Conservation (phyloP, 2,329 filamentous ascomycete species). For the Colletotrichum liriopes region DNA sequence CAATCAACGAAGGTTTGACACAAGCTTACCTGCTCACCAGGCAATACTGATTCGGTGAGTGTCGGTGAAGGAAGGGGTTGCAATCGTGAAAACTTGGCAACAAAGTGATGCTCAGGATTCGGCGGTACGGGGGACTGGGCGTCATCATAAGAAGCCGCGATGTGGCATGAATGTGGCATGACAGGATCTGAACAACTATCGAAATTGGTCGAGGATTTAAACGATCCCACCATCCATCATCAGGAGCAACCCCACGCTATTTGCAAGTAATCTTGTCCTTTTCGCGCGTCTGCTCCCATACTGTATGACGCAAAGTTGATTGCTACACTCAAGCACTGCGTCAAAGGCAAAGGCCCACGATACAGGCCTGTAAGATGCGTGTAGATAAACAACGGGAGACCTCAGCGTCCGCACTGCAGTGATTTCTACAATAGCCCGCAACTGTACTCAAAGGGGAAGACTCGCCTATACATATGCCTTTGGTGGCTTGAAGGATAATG, state of each 20-base stretch:
- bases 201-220: background rate
- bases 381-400: background rate
- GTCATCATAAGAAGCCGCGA: background rate
- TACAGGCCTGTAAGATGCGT: background rate
- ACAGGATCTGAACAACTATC: background rate
- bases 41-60: background rate
- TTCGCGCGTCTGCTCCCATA: background rate
- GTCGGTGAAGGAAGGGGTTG: background rate
- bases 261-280: background rate
- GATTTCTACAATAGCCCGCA: too few relatives aligned
- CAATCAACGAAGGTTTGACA: background rate
- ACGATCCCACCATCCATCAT: background rate
- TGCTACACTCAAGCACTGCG: background rate
- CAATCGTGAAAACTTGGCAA: background rate
- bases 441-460: background rate
- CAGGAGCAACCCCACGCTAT: background rate
- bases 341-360: background rate
- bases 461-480: background rate
- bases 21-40: background rate
- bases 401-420: background rate
- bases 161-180: background rate
- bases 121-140: background rate
- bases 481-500: too few relatives aligned
- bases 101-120: background rate
- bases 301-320: background rate